A percentile compares a stretch with the other conserved stretches of the same genome.
Conservation (phyloP, 2,329 filamentous ascomycete species). For the Phyllosticta capitalensis region DNA sequence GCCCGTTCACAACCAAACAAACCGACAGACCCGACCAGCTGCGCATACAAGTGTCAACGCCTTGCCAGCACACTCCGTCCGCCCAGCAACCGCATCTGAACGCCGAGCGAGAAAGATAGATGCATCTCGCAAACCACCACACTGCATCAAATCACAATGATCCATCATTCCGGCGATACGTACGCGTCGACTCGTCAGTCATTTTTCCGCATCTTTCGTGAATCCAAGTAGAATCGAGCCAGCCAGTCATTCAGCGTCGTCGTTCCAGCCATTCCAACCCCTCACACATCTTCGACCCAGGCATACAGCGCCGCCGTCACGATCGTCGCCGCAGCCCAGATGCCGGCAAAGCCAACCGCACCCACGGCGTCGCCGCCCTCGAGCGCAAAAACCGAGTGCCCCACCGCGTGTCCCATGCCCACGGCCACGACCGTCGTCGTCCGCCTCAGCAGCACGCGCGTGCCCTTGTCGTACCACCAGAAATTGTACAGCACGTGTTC, state of each 20-base stretch:
- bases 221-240: not conserved
- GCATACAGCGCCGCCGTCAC: slow-evolving; percentile 49
- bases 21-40: too few relatives aligned
- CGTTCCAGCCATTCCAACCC: not conserved
- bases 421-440: slow-evolving; percentile 41
- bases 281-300: slow-evolving; percentile 36
- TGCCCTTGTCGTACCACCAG: slow-evolving; percentile 62
- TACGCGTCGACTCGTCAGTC: not conserved
- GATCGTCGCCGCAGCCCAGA: slow-evolving; percentile 62
- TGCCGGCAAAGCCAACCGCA: slow-evolving; percentile 59
- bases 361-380: slow-evolving; percentile 61
- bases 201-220: not conserved
- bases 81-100: too few relatives aligned
- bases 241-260: not conserved
- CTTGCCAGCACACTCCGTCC: too few relatives aligned
- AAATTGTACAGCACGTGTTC: slow-evolving; percentile 66
- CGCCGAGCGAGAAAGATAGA: too few relatives aligned
- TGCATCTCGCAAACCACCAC: not conserved
- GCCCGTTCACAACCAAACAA: too few relatives aligned
- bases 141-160: not conserved
- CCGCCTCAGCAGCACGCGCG: slow-evolving; percentile 48
- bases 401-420: slow-evolving; percentile 45
- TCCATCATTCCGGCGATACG: too few relatives aligned
- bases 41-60: too few relatives aligned
- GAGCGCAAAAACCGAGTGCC: slow-evolving; percentile 56